Base-by-base conservation (phyloP, 2,329 filamentous ascomycete species). In the Colletotrichum spinosum region DNA sequence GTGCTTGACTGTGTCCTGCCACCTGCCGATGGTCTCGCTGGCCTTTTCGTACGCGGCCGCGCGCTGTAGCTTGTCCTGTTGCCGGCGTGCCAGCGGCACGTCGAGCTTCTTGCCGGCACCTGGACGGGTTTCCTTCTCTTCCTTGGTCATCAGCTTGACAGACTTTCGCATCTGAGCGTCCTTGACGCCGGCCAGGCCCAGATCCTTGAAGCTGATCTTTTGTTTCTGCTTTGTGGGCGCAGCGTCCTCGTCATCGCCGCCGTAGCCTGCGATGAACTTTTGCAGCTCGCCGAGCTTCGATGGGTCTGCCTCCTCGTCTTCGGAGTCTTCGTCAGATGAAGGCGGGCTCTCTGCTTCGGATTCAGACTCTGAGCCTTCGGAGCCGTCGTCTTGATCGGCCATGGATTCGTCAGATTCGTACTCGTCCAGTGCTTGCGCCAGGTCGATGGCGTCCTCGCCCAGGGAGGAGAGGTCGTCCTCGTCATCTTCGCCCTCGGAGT, bases 1-100 rank as follows among this genome's bases (percentile, higher is more conserved):
- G 38, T 93, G 89, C 79, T 97, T 97, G 73, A 99, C 94, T 0
- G 96, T 98, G 67, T 97, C 95, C 38, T 91, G 91, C 96, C 96
- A 99, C 71, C 93, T 89, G 68, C 92, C 89, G 34, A 99, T 83
- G 0, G 94, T 95, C 77, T 97, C 91, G 72, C 97, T 97, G 55
- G 93, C 94, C 82, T 97, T 94, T 41, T 94, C 89, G 71, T 94
- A 97, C 3, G 96, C 96, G 33, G 89, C 93, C 56, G 84, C 83
- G 55, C 96, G 92, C 72, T 97, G 91, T 13, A 97, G 79, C 54
- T 90, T 89, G 74, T 94, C 94, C 77, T 98, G 95, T 71, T 97
- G 92, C 67, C 94, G 87, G 75, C 92, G 94, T 2, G 93, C 88
- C 6, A 97, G 84, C 12, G 95, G 94, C 2, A 94, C 92, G 37